Evolutionary conservation across 208 protist species (phyloP).

Genomic region (Strigomonas galati): DNA sequence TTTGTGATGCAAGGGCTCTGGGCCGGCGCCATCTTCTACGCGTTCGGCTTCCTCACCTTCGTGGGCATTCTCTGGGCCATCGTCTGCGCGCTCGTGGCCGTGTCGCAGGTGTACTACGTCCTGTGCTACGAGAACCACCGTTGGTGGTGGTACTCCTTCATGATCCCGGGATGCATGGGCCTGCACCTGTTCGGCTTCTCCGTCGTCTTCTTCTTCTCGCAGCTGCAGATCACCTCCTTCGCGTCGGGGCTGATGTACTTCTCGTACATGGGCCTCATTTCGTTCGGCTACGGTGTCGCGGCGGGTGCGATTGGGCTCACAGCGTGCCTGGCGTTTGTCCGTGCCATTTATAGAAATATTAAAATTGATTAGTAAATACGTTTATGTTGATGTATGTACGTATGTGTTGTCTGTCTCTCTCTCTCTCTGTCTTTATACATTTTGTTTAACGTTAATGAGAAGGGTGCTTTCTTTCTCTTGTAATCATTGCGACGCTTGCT

Average conservation of each 20-base stretch:
- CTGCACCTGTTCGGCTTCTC: slow-evolving; percentile 94
- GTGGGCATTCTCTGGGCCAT: slow-evolving; percentile 95
- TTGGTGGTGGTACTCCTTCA: slow-evolving; percentile 98
- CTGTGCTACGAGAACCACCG: slow-evolving; percentile 97
- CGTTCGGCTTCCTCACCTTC: slow-evolving; percentile 97
- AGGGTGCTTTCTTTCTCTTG: no score
- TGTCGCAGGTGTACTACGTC: slow-evolving; percentile 98
- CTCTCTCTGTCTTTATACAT: neutral
- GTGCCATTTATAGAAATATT: slow-evolving; percentile 80
- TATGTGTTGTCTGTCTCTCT: neutral
- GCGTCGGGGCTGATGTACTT: slow-evolving; percentile 84
- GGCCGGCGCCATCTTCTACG: slow-evolving; percentile 96
- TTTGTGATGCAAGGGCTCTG: slow-evolving; percentile 97
- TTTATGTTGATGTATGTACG: neutral
- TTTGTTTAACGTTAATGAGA: neutral
- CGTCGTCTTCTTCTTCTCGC: slow-evolving; percentile 85
- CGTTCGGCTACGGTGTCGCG: slow-evolving; percentile 70
- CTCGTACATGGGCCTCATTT: slow-evolving; percentile 81
- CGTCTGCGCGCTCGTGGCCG: slow-evolving; percentile 94
- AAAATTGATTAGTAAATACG: slow-evolving; percentile 50
- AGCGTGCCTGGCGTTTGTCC: slow-evolving; percentile 75
- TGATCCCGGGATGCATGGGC: slow-evolving; percentile 85
- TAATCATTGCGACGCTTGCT: no score
- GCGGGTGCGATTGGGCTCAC: slow-evolving; percentile 82
- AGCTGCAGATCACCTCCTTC: slow-evolving; percentile 70